Evolutionary conservation across 176 grass and related monocot genomes (phyloP), one percentile per base, ranked within the genome.

Genomic region (Saccharum spontaneum): DNA sequence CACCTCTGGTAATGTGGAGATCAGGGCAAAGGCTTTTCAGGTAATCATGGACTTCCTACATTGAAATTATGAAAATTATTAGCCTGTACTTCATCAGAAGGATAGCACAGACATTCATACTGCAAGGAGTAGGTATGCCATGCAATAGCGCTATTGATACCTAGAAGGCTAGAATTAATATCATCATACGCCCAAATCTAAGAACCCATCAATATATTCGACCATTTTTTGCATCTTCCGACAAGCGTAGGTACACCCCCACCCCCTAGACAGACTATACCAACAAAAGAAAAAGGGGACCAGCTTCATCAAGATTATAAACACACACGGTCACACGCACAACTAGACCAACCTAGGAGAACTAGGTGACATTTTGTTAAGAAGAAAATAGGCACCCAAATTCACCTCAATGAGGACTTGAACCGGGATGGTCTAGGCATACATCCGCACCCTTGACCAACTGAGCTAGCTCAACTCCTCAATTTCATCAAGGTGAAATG

Each of bases 1-100:
- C 94, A 61, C 97, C 94, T 89, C 88, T 85, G 26, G 97, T 92
- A 65, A 94, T 89, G 82, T 99, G 94, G 75, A 97, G 89, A 88
- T 94, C 94, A 79, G 97, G 97, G 64, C 97, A 99, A 79, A 99
- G 94, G 90, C 92, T 92, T 88, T 99, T 99, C 79, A 99, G 86
- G 73, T 99, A 97, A 76, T 99, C 97, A 91, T 99, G 90, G 66
- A 99, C 77, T 89, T 99, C 97, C 94, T 99, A 88, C 6, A 78
- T 28, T 37, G 60, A 83, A 43, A 38, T 67, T 26, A 63, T 59
- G 17, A 34, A 82, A 71, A 44, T 54, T 80, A 46, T 82, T 48
- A 60, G 64, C 26, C 23, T 13, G 12, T 44, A 79, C 2, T 75
- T 78, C n/a, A 50, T 33, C 46, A 50, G 37, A 74, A 82, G 14